These are phyloP conservation scores for Salix caprea DNA, from an alignment of 345 rosid genomes.

Conservation along the genomic window DNA sequence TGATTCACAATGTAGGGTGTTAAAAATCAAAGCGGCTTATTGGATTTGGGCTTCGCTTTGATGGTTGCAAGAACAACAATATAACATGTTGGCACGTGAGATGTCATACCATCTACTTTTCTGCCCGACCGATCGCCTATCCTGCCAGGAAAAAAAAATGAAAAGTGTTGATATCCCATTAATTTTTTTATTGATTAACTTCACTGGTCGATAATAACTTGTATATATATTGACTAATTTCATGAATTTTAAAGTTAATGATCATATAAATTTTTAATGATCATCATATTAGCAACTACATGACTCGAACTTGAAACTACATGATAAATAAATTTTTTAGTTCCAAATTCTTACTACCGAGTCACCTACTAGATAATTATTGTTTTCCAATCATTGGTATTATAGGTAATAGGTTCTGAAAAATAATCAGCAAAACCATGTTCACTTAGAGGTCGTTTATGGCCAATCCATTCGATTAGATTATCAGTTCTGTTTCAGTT, in stretches of 20 bases:
- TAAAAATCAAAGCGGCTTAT: not conserved
- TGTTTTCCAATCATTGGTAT: not conserved
- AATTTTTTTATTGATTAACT: too few relatives aligned
- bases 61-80: not conserved
- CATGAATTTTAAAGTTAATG: fast-evolving
- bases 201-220: fast-evolving
- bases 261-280: fast-evolving
- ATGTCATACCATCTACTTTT: not conserved
- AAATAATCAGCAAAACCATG: not conserved
- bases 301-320: too few relatives aligned
- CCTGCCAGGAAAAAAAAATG: not conserved
- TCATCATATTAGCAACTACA: fast-evolving
- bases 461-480: too few relatives aligned
- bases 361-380: too few relatives aligned
- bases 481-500: too few relatives aligned
- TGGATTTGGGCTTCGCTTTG: not conserved
- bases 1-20: not conserved
- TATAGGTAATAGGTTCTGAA: not conserved
- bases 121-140: not conserved
- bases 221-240: fast-evolving
- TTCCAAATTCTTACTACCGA: too few relatives aligned
- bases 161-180: not conserved
- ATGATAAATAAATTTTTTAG: fast-evolving
- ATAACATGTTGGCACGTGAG: not conserved
- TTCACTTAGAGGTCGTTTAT: not conserved